Base-by-base conservation (phyloP, 805 yeast species). In the Lipomyces lipofer region DNA sequence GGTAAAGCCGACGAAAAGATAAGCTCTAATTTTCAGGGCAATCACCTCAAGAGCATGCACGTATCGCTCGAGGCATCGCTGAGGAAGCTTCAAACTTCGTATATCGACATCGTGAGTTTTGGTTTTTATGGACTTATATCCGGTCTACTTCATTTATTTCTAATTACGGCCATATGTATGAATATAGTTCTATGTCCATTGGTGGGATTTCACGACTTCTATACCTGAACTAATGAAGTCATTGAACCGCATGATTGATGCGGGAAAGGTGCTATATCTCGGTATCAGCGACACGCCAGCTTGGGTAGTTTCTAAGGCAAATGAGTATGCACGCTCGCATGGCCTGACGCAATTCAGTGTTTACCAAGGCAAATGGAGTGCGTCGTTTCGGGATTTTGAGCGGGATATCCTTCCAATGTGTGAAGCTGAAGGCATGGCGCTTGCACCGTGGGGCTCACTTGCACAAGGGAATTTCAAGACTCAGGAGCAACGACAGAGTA, bases 341-440 rank as follows among this genome's bases (percentile, higher is more conserved):
- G 63, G 63, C 2, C 48, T 62, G 51, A 49, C 63, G 22, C 66
- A 58, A 10, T 64, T 64, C 54, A 38, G 56, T 38, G 59, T 64
- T n/a, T 64, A 64, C 42, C 66, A 64, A 43, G 67, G 67, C 1
- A 25, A 36, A 15, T 64, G 67, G 67, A 62, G 54, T 35, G 61
- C 64, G n/a, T 27, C 59, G 44, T 17, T 42, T 2, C 52, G 66
- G 29, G 64, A 62, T 49, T 58, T 64, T 43, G 66, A 64, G 44
- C 56, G 66, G 10, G 67, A 64, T 9, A 64, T 64, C 19, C 43
- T 64, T 13, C 67, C 67, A 10, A 64, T 64, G 67, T 62, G 60
- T 8, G 48, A 49, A 21, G 55, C 44, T 28, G 63, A 60, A 43
- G 67, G 67, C 8, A 64, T 64, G 67, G 47, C 28, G 15, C 24